Base-by-base conservation (phyloP, 495 filamentous ascomycete species). In the Hypomontagnella monticulosa region DNA sequence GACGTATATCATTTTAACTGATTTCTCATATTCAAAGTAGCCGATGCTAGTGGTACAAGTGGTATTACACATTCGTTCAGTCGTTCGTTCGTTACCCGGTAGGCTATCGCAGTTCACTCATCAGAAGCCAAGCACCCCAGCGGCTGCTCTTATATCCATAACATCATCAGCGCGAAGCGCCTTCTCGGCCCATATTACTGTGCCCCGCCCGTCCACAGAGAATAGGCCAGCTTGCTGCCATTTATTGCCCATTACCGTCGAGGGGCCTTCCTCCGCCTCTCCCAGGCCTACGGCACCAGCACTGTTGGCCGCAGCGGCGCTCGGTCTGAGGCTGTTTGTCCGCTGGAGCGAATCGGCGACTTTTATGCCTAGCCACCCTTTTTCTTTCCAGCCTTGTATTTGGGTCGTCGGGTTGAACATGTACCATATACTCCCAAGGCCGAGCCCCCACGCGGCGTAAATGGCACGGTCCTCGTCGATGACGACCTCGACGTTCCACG, bases 201-300 rank as follows among this genome's bases (percentile, higher is more conserved):
- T 76, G 2, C 83, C 84, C 14, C 79, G 65, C 5, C 75, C 77
- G 75, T 88, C 83, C 0, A 88, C 78, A 2, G 83, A 84, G 73
- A 81, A 88, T 19, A 78, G 77, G 2, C 84, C 85, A 6, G 78
- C 72, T 50, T 79, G 83, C 73, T 88, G 85, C 85, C 85, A 88
- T 59, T 87, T 80, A 60, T 76, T 85, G n/a, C 85, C 87, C 75
- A 84, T 85, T 37, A 84, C 78, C 7, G 81, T 87, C 11, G 80
- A 64, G 4, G 74, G 72, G 9, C 76, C 76, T 18, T 75, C 70
- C n/a, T 44, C 53, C 6, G 58, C 38, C 51, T 6, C 67, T 43
- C 16, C 57, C 49, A 44, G 52, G 51, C 18, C 38, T 20, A 12
- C 42, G 56, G 6, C 51, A 36, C 50, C 54, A 36, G 18, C 51